A percentile compares a stretch with the other conserved stretches of the same genome.
Conservation (phyloP, 768 basidiomycete genomes). For the Hypholoma sublateritium region DNA sequence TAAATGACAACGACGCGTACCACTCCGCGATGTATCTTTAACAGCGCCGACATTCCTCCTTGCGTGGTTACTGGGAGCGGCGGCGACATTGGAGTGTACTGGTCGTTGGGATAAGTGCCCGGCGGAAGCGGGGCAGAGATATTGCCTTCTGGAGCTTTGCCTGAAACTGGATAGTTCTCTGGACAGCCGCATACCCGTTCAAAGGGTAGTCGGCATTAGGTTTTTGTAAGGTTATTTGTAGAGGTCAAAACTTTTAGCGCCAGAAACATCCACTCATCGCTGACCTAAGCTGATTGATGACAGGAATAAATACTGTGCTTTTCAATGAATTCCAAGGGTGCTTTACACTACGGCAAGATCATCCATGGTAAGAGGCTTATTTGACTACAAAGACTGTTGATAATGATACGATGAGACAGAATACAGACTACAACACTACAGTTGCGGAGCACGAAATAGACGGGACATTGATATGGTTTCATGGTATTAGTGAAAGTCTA, state of each 20-base stretch:
- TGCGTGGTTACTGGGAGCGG: neutral
- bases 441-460: neutral
- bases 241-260: too few relatives aligned
- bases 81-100: too few relatives aligned
- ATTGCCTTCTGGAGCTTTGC: too few relatives aligned
- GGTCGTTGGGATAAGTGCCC: too few relatives aligned
- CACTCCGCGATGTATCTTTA: neutral
- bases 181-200: neutral
- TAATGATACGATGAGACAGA: conserved; percentile 5
- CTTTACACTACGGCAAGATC: neutral
- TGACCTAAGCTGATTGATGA: neutral
- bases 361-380: neutral
- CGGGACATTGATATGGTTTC: neutral
- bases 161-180: neutral
- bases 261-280: neutral
- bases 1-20: neutral
- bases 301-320: neutral
- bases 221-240: neutral
- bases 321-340: neutral
- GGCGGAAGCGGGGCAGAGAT: too few relatives aligned
- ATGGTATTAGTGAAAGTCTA: neutral
- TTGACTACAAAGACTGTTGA: conserved; percentile 4
- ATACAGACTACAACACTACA: neutral
- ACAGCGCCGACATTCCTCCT: neutral
- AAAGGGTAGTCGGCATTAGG: neutral